phyloP scores from a whole-genome alignment of 306 rosid species.

The Rosa rugosa region DNA sequence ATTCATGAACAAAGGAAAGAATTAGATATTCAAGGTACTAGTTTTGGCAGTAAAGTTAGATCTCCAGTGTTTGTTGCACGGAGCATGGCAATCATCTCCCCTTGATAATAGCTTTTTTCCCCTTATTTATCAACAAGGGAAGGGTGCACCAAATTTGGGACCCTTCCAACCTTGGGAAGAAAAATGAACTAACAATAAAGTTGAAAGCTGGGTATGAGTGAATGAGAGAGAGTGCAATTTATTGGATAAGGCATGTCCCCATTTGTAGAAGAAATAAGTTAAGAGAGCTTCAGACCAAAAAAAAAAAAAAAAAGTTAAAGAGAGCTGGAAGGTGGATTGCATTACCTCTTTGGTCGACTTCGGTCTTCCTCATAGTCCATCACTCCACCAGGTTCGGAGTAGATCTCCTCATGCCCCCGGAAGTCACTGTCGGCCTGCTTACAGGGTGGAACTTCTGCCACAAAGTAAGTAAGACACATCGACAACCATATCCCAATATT shows the following conservation, averaged over 20 bases:
- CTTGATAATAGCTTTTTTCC: background rate
- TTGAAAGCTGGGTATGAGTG: background rate
- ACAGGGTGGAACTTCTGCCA: slow-evolving; percentile 99
- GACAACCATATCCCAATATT: slow-evolving; percentile 70
- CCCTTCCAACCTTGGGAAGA: background rate
- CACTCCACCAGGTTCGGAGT: slow-evolving; percentile 99
- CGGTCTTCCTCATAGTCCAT: slow-evolving; percentile 98
- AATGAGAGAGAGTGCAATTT: background rate
- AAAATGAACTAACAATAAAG: background rate
- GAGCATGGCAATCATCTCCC: background rate
- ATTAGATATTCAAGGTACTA: background rate
- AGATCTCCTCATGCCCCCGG: slow-evolving; percentile 98
- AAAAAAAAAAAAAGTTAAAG: background rate
- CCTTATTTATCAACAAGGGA: background rate
- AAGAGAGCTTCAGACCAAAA: background rate
- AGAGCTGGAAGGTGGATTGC: slow-evolving; percentile 4
- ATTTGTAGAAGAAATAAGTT: background rate
- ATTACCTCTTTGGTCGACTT: slow-evolving; percentile 93
- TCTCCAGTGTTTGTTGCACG: background rate
- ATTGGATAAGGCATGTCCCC: background rate
- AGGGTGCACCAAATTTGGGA: background rate
- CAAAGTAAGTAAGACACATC: slow-evolving; percentile 97
- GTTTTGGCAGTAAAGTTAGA: background rate
- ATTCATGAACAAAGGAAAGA: background rate
- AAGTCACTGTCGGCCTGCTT: slow-evolving; percentile 96